Percentiles rank a stretch among this genome's conserved stretches.
Conservation (phyloP, 331 rosid species). For the Prunus yedoensis region DNA sequence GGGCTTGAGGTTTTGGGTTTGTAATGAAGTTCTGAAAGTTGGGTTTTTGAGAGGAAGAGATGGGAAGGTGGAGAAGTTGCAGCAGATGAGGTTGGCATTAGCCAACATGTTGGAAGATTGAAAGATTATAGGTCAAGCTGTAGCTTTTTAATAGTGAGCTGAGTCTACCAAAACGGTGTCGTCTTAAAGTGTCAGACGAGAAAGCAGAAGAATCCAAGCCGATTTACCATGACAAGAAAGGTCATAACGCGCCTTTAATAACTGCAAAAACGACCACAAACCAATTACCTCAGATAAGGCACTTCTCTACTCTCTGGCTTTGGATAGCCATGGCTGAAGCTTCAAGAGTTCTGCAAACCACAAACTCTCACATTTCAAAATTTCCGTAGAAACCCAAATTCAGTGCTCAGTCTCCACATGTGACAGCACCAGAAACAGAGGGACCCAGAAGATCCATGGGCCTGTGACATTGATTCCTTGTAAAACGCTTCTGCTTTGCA, state of each 20-base stretch:
- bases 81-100: conserved; percentile 53
- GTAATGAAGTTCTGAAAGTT: conserved; percentile 27
- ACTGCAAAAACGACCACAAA: conserved; percentile 16
- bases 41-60: conserved; percentile 26
- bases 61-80: conserved; percentile 47
- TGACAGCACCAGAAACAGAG: conserved; percentile 25
- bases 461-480: conserved; percentile 76
- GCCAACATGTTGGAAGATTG: conserved; percentile 31
- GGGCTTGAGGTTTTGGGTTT: conserved; percentile 24
- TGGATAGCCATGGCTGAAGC: conserved; percentile 68
- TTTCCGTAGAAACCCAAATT: conserved; percentile 33
- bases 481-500: conserved; percentile 73
- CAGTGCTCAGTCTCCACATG: conserved; percentile 53
- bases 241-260: not conserved
- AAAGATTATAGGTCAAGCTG: not conserved
- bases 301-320: conserved; percentile 1
- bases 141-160: not conserved
- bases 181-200: not conserved
- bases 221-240: not conserved
- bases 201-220: too few species aligned
- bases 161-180: conserved; percentile 3
- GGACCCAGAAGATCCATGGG: conserved; percentile 58
- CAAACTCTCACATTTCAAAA: conserved; percentile 21
- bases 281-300: conserved; percentile 50
- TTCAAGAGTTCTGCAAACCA: conserved; percentile 41